Evolutionary conservation across 2,329 filamentous ascomycete genomes (phyloP).

Genomic region (Arthrobotrys iridis): DNA sequence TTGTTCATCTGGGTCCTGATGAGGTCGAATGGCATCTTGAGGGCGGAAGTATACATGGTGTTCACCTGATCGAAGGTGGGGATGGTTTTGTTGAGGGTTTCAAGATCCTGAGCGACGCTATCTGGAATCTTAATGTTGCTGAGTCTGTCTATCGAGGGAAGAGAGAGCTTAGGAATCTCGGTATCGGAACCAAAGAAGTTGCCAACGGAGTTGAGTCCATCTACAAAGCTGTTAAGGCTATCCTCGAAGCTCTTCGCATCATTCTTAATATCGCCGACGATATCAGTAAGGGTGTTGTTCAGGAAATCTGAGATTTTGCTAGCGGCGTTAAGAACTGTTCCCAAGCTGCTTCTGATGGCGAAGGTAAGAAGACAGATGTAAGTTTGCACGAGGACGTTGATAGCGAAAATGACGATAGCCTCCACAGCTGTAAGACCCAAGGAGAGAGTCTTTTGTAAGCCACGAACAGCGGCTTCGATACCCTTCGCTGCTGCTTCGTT

Average conservation of each 20-base stretch:
- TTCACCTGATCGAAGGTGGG: slow-evolving; percentile 87
- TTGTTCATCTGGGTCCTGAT: slow-evolving; percentile 75
- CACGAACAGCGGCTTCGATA: slow-evolving; percentile 81
- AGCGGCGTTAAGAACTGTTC: slow-evolving; percentile 72
- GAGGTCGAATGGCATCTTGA: slow-evolving; percentile 81
- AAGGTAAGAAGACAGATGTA: slow-evolving; percentile 90
- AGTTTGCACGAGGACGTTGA: slow-evolving; percentile 89
- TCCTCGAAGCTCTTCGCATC: slow-evolving; percentile 63
- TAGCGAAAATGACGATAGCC: slow-evolving; percentile 87
- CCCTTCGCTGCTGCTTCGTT: slow-evolving; percentile 84
- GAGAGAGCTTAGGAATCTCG: slow-evolving; percentile 69
- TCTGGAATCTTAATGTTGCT: slow-evolving; percentile 75
- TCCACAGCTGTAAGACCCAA: slow-evolving; percentile 84
- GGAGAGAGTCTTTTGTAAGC: slow-evolving; percentile 79
- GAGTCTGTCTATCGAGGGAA: slow-evolving; percentile 73
- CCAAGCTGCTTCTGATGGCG: slow-evolving; percentile 79
- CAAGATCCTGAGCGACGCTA: slow-evolving; percentile 67
- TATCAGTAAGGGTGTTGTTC: slow-evolving; percentile 66
- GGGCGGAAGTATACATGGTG: slow-evolving; percentile 74
- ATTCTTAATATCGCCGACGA: slow-evolving; percentile 65
- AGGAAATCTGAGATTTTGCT: slow-evolving; percentile 71
- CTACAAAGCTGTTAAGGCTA: slow-evolving; percentile 66
- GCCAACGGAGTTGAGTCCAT: slow-evolving; percentile 69
- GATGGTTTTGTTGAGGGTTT: slow-evolving; percentile 78
- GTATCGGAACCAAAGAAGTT: slow-evolving; percentile 64